These are phyloP conservation scores for Pleurotus ostreatus DNA, from an alignment of 768 basidiomycete species.

Conservation along the genomic window DNA sequence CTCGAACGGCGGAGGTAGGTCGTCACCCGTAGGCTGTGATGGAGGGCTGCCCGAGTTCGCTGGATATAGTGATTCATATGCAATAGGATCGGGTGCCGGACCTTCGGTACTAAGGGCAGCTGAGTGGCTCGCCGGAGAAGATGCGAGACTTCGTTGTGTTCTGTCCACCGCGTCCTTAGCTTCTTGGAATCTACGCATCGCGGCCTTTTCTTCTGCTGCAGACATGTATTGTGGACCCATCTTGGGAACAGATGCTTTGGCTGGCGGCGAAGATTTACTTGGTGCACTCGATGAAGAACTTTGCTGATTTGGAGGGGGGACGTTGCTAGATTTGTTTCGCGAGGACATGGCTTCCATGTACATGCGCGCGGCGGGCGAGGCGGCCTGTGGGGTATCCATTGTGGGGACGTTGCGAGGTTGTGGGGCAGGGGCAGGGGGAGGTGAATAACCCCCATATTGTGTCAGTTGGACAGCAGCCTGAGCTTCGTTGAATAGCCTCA, in stretches of 20 bases:
- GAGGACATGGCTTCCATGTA: conserved; percentile 30
- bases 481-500: conserved; percentile 63
- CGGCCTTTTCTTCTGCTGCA: conserved; percentile 75
- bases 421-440: conserved; percentile 14
- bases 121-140: conserved; percentile 8
- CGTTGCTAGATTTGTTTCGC: conserved; percentile 17
- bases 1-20: conserved; percentile 55
- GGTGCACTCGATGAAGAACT: conserved; percentile 12
- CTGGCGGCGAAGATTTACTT: conserved; percentile 17
- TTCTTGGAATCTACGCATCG: conserved; percentile 61
- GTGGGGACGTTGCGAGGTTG: conserved; percentile 22
- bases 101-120: not conserved
- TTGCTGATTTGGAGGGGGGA: conserved; percentile 4
- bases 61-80: conserved; percentile 63
- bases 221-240: conserved; percentile 47
- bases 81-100: conserved; percentile 37
- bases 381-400: conserved; percentile 7
- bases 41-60: conserved; percentile 24
- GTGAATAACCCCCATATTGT: conserved; percentile 33
- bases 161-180: conserved; percentile 70
- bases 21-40: conserved; percentile 26
- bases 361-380: conserved; percentile 17
- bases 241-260: conserved; percentile 9
- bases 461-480: conserved; percentile 60
- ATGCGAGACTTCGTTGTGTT: conserved; percentile 35